Base-by-base conservation (phyloP, 352 stramenopile genomes). In the Phytophthora multivora region DNA sequence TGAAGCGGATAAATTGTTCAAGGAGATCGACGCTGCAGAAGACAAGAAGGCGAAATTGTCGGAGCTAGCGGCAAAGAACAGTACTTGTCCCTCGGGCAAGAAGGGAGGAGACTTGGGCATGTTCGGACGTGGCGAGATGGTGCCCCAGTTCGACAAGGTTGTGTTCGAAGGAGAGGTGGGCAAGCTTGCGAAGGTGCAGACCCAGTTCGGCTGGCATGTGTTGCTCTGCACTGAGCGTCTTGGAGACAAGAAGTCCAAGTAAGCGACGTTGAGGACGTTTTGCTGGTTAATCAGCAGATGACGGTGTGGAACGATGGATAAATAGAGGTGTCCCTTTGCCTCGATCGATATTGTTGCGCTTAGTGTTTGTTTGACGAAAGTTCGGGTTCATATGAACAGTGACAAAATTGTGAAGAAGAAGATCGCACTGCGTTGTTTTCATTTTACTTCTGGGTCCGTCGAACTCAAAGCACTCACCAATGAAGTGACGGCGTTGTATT, bases 131-230 rank as follows among this genome's bases (percentile, higher is more conserved):
- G 81, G 81, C 5, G 66, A 90, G 69, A 93, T 93, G 85, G 77
- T 91, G 53, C 75, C 80, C 3, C 77, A 80, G 63, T 91, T 93
- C 28, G 83, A 93, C 58, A 83, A 84, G 62, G 61, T 85, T 19
- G 75, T 82, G 25, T 90, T 90, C 53, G 74, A 83, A 12, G 69
- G 72, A 31, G 63, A 82, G 19, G 75, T 90, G 31, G 79, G 73
- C 21, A 75, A 75, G 43, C 54, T 90, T 19, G 55, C 79, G 59
- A 86, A 87, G 70, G 77, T 90, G 42, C 51, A 83, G 53, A 90
- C 81, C 38, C 54, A 93, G 72, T 93, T 93, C 66, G 83, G 83
- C 10, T 93, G 77, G 77, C 83, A 93, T 51, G 68, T 93, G 51
- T 57, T 93, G 47, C 73, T 93, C 59, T 91, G 83, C 60, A 83